phyloP scores from a whole-genome alignment of 257 asterid genomes.

The Nicotiana knightiana region DNA sequence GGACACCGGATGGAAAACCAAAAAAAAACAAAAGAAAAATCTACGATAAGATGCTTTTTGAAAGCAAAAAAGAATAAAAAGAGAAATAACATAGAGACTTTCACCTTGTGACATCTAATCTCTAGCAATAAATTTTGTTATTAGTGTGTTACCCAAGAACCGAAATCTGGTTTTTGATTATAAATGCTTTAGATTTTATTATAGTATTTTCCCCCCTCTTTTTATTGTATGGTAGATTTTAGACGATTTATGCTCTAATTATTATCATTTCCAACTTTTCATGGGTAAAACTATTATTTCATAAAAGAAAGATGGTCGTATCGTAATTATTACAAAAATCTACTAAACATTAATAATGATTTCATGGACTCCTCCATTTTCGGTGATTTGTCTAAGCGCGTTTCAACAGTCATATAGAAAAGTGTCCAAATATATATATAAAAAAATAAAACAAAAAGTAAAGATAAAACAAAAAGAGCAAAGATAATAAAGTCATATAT shows the following conservation, averaged over 20 bases:
- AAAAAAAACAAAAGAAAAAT: too few species aligned
- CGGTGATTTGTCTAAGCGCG: conserved; percentile 10
- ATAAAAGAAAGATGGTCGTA: neutral
- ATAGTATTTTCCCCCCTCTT: too few species aligned
- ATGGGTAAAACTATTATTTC: neutral
- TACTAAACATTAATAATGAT: neutral
- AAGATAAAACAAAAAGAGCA: neutral
- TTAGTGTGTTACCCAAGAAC: neutral
- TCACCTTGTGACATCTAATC: neutral
- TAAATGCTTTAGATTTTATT: too few species aligned
- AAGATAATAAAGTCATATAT: neutral
- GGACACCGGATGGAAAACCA: too few species aligned
- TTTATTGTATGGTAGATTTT: neutral
- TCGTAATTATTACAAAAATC: neutral
- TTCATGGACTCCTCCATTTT: conserved; percentile 3
- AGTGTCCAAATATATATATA: neutral
- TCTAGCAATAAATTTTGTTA: neutral
- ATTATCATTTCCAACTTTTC: neutral
- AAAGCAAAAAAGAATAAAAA: too few species aligned
- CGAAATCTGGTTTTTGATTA: neutral
- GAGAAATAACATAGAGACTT: neutral
- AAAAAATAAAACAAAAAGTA: neutral
- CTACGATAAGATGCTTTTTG: neutral
- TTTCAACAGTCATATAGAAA: neutral
- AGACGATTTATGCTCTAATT: neutral